Evolutionary conservation across 148 eudicot genomes (phyloP), one percentile per base, ranked within the genome.

Genomic region (Heliosperma pusillum): DNA sequence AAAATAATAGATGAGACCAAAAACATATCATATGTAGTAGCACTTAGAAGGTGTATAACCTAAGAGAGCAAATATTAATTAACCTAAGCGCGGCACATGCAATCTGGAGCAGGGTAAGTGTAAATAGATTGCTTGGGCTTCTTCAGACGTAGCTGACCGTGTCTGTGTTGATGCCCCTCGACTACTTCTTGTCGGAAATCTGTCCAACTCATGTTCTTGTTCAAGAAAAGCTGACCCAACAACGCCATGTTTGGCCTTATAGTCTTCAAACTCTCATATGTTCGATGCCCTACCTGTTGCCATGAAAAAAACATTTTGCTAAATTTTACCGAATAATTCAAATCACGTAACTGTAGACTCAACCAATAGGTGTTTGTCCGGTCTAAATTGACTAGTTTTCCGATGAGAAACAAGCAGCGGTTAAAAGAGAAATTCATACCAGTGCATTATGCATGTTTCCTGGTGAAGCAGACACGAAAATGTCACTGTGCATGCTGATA

Each of bases 381-480:
- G 36, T 33, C 36, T 33, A 1, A 33, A 33, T 33, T 45, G 69
- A 73, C 30, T 13, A 30, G 16, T 60, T 26, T 62, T 25, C 42
- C 12, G 0, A 36, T 21, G 17, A 40, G 71, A 30, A 40, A 64
- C 29, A 20, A 1, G 9, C 40, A 1, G 40, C 63, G 47, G 30
- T 20, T 10, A 10, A 40, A 62, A 21, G 8, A 24, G 15, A 11
- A 13, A 26, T 5, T 26, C 15, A 30, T 13, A 95, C 99, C 94
- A 95, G 85, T 42, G 99, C 99, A 83, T 95, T 95, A 82, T 95
- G 99, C 99, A 95, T 95, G 82, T 95, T 95, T 63, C 99, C 99
- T 0, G 99, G 99, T 20, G 99, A 95, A 70, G 99, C 99, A 70
- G 99, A 95, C 76, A 95, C 79, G 84, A 95, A 95, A 72, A 95